A percentile compares a stretch with the other conserved stretches of the same genome.
Conservation (phyloP, 2,329 filamentous ascomycete species). For the Aschersonia sp. region DNA sequence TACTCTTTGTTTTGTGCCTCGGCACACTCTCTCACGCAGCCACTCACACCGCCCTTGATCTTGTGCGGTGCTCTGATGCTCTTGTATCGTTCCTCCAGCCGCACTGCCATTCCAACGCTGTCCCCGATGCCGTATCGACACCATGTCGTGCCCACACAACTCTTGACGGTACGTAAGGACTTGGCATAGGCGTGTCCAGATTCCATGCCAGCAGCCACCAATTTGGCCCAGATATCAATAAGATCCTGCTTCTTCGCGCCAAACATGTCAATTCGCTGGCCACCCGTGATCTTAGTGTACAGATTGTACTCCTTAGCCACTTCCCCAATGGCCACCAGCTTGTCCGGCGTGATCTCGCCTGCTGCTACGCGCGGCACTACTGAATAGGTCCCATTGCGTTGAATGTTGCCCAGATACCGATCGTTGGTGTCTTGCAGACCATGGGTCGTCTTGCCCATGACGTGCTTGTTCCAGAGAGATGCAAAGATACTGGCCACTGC, state of each 20-base stretch:
- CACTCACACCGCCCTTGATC: conserved; percentile 79
- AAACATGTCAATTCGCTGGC: conserved; percentile 86
- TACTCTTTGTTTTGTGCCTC: conserved; percentile 88
- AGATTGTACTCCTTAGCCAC: conserved; percentile 74
- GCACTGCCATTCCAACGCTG: conserved; percentile 79
- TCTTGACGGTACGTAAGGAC: conserved; percentile 77
- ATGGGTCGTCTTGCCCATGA: conserved; percentile 56
- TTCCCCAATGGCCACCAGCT: conserved; percentile 67
- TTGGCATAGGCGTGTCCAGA: conserved; percentile 87
- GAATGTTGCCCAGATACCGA: conserved; percentile 75
- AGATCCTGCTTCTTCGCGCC: conserved; percentile 81
- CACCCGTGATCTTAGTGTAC: conserved; percentile 87
- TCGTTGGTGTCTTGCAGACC: conserved; percentile 88
- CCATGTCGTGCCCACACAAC: conserved; percentile 83
- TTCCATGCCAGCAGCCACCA: conserved; percentile 78
- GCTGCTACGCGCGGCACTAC: conserved; percentile 72
- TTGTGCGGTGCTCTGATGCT: conserved; percentile 81
- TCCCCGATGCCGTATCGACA: conserved; percentile 81
- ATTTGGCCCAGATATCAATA: conserved; percentile 62
- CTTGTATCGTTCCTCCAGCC: conserved; percentile 83
- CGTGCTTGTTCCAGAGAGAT: conserved; percentile 69
- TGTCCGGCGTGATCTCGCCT: conserved; percentile 79
- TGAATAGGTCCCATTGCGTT: conserved; percentile 81
- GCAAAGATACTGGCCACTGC: conserved; percentile 67
- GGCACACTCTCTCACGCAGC: conserved; percentile 84